Evolutionary conservation across 192 early-diverging fungal species (phyloP), one percentile per base, ranked within the genome.

Genomic region (Gryganskiella cystojenkinii): DNA sequence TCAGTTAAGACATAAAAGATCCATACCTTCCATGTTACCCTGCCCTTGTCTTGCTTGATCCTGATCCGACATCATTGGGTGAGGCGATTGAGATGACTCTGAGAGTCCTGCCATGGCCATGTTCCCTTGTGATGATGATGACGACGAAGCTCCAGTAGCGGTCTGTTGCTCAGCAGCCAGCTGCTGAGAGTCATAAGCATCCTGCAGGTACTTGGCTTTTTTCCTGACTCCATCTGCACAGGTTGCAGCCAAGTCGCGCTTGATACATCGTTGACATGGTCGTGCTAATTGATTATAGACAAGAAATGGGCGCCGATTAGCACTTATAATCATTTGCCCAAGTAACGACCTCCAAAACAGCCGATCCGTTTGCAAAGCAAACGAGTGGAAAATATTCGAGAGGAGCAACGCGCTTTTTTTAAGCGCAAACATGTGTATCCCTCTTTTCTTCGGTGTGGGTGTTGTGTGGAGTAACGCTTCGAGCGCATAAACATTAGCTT

Each of bases 131-230:
- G 58, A 22, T 34, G 46, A 51, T 50, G 54, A 63, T 8, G n/a
- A n/a, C n/a, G n/a, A n/a, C n/a, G n/a, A n/a, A n/a, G n/a, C n/a
- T n/a, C n/a, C n/a, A n/a, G n/a, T n/a, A n/a, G 55, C 65, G 20
- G 63, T 56, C 34, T 67, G 72, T n/a, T 63, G 46, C n/a, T n/a
- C n/a, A 61, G 72, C 45, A 67, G 72, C 45, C 53, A 57, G 59
- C 60, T 60, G 76, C 27, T 70, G 46, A 59, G 82, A 81, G 46
- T 84, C 85, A 42, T 84, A 83, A 27, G 80, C 76, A 51, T 94
- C 94, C 64, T 91, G 85, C 53, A 96, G 82, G 61, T 98, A 97
- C 83, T 98, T 98, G 30, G 95, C 95, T 75, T 91, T 95, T 71
- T 96, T 98, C 66, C 95, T 87, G 25, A 84, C 79, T 20, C 95